A percentile compares a stretch with the other conserved stretches of the same genome.
phyloP scores from a whole-genome alignment of 352 stramenopile genomes.

The Pythium aquatile region DNA sequence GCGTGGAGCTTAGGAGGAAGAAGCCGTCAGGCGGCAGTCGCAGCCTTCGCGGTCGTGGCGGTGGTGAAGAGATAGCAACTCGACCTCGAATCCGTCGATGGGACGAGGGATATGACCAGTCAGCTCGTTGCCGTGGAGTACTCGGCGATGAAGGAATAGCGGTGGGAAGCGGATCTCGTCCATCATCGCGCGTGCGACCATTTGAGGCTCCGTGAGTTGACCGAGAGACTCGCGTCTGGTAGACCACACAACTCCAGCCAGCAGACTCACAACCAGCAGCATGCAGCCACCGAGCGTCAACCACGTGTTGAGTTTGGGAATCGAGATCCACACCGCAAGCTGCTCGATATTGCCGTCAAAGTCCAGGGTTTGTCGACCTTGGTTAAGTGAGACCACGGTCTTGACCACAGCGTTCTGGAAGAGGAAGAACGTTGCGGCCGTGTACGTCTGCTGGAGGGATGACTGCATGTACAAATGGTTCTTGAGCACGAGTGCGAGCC shows the following conservation, averaged over 20 bases:
- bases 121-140: slow-evolving; percentile 4
- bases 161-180: slow-evolving; percentile 9
- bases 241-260: not conserved
- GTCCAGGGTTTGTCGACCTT: slow-evolving; percentile 2
- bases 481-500: slow-evolving; percentile 4
- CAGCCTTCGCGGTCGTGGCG: slow-evolving; percentile 1
- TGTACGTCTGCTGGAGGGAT: slow-evolving; percentile 13
- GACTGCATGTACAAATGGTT: slow-evolving; percentile 25
- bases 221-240: not conserved
- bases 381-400: slow-evolving; percentile 3
- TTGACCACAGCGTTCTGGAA: slow-evolving; percentile 17
- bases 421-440: slow-evolving; percentile 15
- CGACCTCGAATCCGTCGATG: not conserved
- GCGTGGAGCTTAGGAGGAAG: not conserved
- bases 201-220: not conserved
- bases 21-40: not conserved
- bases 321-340: slow-evolving; percentile 13
- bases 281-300: slow-evolving; percentile 15
- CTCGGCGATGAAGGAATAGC: slow-evolving; percentile 2
- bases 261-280: slow-evolving; percentile 3
- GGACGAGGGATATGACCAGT: not conserved
- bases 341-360: slow-evolving; percentile 15
- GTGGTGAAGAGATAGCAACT: not conserved
- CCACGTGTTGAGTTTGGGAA: slow-evolving; percentile 15
- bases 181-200: slow-evolving; percentile 5